Percentiles rank a stretch among this genome's conserved stretches.
phyloP scores from a whole-genome alignment of 192 early-diverging fungal genomes.

The Piromyces sp. region DNA sequence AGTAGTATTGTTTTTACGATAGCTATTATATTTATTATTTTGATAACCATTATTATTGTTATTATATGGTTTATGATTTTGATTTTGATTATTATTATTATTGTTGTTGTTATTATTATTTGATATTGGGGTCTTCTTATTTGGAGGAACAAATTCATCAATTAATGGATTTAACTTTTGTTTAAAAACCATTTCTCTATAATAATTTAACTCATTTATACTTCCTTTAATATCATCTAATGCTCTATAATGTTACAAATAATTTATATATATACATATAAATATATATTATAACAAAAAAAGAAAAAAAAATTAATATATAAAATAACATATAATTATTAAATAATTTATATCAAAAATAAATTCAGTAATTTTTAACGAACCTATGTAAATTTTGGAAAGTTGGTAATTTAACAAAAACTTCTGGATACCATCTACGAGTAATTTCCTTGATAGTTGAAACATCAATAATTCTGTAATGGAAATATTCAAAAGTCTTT shows the following conservation, averaged over 20 bases:
- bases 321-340: too few species aligned
- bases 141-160: not conserved
- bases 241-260: conserved; percentile 23
- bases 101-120: not conserved
- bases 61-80: too few species aligned
- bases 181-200: conserved; percentile 44
- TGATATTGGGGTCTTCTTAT: not conserved
- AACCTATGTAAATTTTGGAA: not conserved
- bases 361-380: too few species aligned
- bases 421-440: conserved; percentile 51
- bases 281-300: not conserved
- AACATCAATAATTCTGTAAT: conserved; percentile 48
- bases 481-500: conserved; percentile 1
- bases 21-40: too few species aligned
- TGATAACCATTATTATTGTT: too few species aligned
- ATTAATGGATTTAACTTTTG: not conserved
- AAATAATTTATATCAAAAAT: too few species aligned
- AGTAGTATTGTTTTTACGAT: not conserved
- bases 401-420: conserved; percentile 25
- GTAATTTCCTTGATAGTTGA: conserved; percentile 78
- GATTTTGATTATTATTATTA: not conserved
- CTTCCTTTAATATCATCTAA: conserved; percentile 85
- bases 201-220: conserved; percentile 73
- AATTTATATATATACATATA: not conserved
- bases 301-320: too few species aligned